Evolutionary conservation across 352 stramenopile genomes (phyloP).

Genomic region (Nothophytophthora sp.): DNA sequence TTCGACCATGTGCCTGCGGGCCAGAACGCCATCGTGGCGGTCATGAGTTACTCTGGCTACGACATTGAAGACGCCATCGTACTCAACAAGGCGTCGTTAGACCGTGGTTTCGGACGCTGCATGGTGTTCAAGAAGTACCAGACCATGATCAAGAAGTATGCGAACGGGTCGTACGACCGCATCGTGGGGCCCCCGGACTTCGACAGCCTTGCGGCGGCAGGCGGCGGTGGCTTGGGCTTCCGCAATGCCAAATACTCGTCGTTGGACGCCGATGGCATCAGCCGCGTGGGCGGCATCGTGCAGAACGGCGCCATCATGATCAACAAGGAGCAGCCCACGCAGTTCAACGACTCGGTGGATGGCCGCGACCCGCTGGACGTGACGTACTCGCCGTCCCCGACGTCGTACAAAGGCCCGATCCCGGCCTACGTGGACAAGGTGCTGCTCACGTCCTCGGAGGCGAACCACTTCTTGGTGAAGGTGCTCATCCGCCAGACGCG

Average conservation of each 20-base stretch:
- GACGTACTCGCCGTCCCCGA: slow-evolving; percentile 84
- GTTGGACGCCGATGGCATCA: slow-evolving; percentile 97
- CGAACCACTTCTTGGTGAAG: slow-evolving; percentile 99
- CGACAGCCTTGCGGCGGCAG: slow-evolving; percentile 61
- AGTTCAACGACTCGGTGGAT: slow-evolving; percentile 91
- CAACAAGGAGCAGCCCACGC: slow-evolving; percentile 97
- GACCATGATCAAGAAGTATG: slow-evolving; percentile 97
- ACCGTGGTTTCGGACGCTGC: slow-evolving; percentile 98
- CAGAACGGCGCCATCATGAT: slow-evolving; percentile 97
- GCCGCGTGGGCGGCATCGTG: slow-evolving; percentile 80
- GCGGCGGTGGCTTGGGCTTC: slow-evolving; percentile 59
- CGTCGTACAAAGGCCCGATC: slow-evolving; percentile 96
- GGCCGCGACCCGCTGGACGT: slow-evolving; percentile 74
- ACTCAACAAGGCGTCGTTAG: slow-evolving; percentile 97
- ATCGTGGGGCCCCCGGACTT: slow-evolving; percentile 94
- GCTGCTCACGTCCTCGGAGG: slow-evolving; percentile 97
- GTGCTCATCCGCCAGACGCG: slow-evolving; percentile 96
- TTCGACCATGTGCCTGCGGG: slow-evolving; percentile 98
- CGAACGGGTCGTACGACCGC: slow-evolving; percentile 95
- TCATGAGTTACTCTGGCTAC: slow-evolving; percentile 99
- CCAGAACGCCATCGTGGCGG: slow-evolving; percentile 98
- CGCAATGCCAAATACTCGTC: slow-evolving; percentile 92
- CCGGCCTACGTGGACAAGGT: slow-evolving; percentile 99
- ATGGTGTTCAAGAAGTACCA: slow-evolving; percentile 99
- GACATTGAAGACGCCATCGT: slow-evolving; percentile 99